Evolutionary conservation across 371 early-diverging fungal species (phyloP), one percentile per base, ranked within the genome.

Genomic region (Batrachochytrium dendrobatidis): DNA sequence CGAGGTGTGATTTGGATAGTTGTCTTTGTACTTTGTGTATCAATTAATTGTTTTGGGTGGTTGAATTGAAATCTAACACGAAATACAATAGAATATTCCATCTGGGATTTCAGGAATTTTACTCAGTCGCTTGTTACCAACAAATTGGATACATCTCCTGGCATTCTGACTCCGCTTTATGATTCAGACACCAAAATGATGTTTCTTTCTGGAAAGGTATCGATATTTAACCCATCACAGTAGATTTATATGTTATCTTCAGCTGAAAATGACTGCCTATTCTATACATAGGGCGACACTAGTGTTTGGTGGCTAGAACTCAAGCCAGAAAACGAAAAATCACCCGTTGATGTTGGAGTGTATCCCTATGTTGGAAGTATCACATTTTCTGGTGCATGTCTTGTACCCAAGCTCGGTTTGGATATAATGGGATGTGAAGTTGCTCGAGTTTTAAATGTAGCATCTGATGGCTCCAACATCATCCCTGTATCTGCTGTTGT

Each of bases 351-450:
- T 53, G 64, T 18, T 63, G 79, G 17, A 67, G 70, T 15, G 62
- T 66, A 7, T 66, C 79, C 28, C 49, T 80, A 60, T 51, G 61
- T 28, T 8, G 44, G 62, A 6, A 29, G 12, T 18, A 35, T 49
- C 10, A 51, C 53, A 12, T 33, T 70, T 24, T 68, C 66, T 30
- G 86, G 84, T 17, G 88, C 81, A 0, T 70, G 83, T 0, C 69
- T 90, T 26, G 55, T 86, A 4, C 89, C 87, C 18, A 92, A 92
- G 63, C 64, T 65, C n/a, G 60, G 71, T 1, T 49, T 90, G 61
- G 70, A 85, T 62, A 88, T 89, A 7, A 89, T 90, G 89, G 73
- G 75, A 34, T 79, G 87, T 29, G 91, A 92, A 67, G 69, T 90
- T 46, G 82, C 75, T 5, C 79, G 91, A 18, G 51, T 88, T 8